Evolutionary conservation across 2,329 filamentous ascomycete species (phyloP).

Genomic region (Phaeoacremonium minimum): DNA sequence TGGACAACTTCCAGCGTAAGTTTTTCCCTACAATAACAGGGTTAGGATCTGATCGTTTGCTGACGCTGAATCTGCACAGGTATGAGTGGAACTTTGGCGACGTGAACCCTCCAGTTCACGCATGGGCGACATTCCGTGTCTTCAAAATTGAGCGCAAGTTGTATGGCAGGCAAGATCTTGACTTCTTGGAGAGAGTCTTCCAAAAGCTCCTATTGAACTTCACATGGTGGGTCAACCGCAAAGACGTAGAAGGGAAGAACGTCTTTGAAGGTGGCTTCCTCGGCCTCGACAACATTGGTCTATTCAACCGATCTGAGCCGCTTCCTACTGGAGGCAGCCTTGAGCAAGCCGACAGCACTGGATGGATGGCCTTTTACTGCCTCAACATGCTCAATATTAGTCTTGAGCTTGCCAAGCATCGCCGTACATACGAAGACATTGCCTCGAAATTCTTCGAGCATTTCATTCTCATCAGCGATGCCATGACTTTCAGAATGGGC

Average conservation of each 20-base stretch:
- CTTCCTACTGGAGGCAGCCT: constrained; percentile 88
- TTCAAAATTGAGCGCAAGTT: constrained; percentile 99
- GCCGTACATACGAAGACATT: constrained; percentile 93
- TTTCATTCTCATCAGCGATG: constrained; percentile 96
- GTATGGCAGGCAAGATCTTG: constrained; percentile 89
- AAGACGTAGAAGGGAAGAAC: constrained; percentile 91
- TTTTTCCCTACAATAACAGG: no score
- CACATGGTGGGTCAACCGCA: constrained; percentile 99
- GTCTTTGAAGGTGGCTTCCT: constrained; percentile 96
- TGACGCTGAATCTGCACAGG: constrained; percentile 20
- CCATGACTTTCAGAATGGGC: constrained; percentile 80
- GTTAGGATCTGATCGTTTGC: not conserved
- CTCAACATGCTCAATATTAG: constrained; percentile 96
- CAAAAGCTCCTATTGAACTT: constrained; percentile 95
- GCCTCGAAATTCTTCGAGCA: constrained; percentile 99
- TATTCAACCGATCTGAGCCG: constrained; percentile 96
- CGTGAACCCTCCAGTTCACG: constrained; percentile 93
- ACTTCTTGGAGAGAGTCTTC: constrained; percentile 94
- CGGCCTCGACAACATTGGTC: constrained; percentile 91
- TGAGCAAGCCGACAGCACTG: constrained; percentile 95
- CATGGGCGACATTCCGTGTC: constrained; percentile 90
- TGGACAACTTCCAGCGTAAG: constrained; percentile 83
- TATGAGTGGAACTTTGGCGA: constrained; percentile 98
- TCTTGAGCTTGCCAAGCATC: constrained; percentile 89
- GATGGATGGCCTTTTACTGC: constrained; percentile 99